Evolutionary conservation across 2,329 filamentous ascomycete genomes (phyloP), one percentile per base, ranked within the genome.

Genomic region (Fusarium robinianum): DNA sequence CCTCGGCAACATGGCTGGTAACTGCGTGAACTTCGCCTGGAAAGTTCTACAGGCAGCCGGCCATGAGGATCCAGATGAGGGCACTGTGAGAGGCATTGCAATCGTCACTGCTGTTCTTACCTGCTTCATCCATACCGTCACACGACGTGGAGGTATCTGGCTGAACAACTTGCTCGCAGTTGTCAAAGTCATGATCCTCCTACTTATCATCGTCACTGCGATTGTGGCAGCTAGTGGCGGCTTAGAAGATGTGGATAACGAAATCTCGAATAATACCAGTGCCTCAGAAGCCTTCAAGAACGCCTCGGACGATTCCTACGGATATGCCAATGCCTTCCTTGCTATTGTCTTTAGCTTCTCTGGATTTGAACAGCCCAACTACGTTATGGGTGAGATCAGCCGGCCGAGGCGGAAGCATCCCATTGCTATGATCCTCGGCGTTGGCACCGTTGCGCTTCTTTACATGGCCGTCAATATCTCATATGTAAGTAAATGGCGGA

Each of bases 101-200:
- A 65, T 80, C 17, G 68, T 61, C 5, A 63, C 70, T 1, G 65
- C 74, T 6, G 69, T 69, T 0, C 51, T 71, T 8, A 70, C 73
- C 3, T 75, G 75, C 41, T 64, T 77, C 12, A 67, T 79, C 2
- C 77, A 81, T 46, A 69, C 67, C 4, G 59, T 69, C 25, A 79
- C 74, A 29, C 65, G 78, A 17, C 64, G 70, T 6, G 75, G 74
- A 3, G 78, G 78, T 3, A 77, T 80, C 29, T 57, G 66, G 15
- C 54, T 80, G 16, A 78, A 76, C 57, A 80, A 80, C 48, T 16
- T 69, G n/a, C 64, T 80, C 21, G 77, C 77, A 4, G 59, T 72
- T 3, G 53, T 77, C 45, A 81, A 81, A 51, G 59, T 78, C 3
- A 53, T 65, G 31, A 70, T 79, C 2, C 67, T 81, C 2, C 41